Conservation (phyloP, 2,329 filamentous ascomycete species). For the Exserohilum rostratum region DNA sequence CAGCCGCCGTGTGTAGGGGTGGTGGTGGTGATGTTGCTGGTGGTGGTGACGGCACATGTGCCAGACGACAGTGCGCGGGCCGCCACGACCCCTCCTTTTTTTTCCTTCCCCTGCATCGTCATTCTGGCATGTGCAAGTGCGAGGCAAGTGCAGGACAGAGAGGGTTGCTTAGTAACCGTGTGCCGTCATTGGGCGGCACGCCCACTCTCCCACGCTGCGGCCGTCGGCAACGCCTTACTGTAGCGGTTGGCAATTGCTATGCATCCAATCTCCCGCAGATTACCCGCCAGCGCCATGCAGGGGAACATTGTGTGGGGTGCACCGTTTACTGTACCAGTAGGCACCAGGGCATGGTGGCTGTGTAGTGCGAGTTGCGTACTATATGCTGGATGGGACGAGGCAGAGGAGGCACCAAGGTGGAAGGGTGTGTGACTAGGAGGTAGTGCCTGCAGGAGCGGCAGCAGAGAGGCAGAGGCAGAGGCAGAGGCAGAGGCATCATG, state of each 20-base stretch:
- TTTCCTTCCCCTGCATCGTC: too few relatives aligned
- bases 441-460: too few relatives aligned
- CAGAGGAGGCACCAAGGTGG: too few relatives aligned
- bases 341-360: constrained; percentile 2
- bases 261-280: constrained; percentile 29
- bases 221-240: constrained; percentile 14
- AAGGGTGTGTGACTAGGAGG: too few relatives aligned
- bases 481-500: too few relatives aligned
- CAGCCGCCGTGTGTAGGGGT: background rate
- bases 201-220: background rate
- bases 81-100: background rate
- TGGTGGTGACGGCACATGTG: constrained; percentile 3
- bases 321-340: constrained; percentile 2
- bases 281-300: constrained; percentile 21
- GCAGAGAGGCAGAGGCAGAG: too few relatives aligned
- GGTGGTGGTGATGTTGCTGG: background rate
- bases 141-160: too few relatives aligned
- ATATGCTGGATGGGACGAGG: too few relatives aligned
- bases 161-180: too few relatives aligned
- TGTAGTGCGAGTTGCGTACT: too few relatives aligned
- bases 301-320: constrained; percentile 27
- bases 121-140: too few relatives aligned
- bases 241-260: background rate
- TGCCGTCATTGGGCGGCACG: background rate
- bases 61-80: background rate